Conservation (phyloP, 148 eudicot genomes). For the Rhododendron henanense region DNA sequence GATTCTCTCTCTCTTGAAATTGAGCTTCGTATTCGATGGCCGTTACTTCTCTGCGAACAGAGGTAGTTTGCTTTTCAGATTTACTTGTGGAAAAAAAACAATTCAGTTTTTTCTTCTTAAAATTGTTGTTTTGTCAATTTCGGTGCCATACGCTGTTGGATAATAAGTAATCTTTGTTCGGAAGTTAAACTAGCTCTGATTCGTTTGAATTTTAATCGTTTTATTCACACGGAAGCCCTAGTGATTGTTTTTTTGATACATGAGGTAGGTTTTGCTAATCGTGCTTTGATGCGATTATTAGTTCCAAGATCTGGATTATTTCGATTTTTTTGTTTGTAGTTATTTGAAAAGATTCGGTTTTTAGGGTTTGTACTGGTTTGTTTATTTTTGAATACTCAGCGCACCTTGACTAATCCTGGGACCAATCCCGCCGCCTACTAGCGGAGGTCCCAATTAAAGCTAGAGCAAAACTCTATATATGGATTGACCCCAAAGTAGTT, state of each 20-base stretch:
- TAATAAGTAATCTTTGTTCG: background rate
- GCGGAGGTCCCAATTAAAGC: background rate
- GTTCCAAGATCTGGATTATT: constrained; percentile 33
- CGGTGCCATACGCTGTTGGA: background rate
- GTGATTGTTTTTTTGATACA: background rate
- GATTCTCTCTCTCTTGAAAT: constrained; percentile 9
- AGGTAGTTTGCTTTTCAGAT: constrained; percentile 8
- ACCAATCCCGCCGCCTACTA: no score
- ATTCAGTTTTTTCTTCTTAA: background rate
- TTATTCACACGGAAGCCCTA: background rate
- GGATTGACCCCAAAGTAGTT: no score
- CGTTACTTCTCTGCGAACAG: constrained; percentile 19
- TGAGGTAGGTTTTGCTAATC: background rate
- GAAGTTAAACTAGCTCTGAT: background rate
- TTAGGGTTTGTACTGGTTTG: constrained; percentile 8
- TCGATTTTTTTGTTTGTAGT: constrained; percentile 13
- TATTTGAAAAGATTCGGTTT: constrained; percentile 1
- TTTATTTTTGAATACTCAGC: background rate
- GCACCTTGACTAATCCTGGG: background rate
- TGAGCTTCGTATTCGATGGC: constrained; percentile 25
- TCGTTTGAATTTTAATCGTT: constrained; percentile 2
- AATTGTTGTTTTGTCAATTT: background rate
- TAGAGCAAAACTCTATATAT: no score
- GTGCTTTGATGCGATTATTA: constrained; percentile 28
- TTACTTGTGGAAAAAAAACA: background rate